A percentile compares a stretch with the other conserved stretches of the same genome.
Evolutionary conservation across 192 early-diverging fungal species (phyloP).

Genomic region (Chytriomyces confervae): DNA sequence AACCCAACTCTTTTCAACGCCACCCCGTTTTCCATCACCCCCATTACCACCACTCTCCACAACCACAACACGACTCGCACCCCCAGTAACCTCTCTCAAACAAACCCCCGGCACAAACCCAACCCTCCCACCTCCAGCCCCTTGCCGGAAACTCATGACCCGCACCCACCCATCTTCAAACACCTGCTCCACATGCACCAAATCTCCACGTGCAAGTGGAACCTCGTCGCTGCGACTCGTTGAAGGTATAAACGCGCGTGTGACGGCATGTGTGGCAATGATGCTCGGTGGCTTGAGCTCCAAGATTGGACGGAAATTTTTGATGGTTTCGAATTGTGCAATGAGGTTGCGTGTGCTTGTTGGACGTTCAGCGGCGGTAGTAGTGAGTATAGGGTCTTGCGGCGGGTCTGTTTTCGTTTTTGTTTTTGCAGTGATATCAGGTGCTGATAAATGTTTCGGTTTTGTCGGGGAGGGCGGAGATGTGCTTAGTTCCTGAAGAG

Average conservation of each 20-base stretch:
- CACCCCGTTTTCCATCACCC: neutral
- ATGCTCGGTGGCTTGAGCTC: neutral
- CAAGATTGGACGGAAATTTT: neutral
- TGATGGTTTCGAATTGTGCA: neutral
- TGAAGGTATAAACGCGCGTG: neutral
- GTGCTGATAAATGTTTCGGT: neutral
- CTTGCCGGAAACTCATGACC: neutral
- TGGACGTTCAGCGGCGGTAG: neutral
- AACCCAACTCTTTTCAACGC: neutral
- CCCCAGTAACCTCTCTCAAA: neutral
- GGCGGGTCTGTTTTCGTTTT: neutral
- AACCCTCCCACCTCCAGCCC: neutral
- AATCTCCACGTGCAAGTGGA: neutral
- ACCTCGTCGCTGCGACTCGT: neutral
- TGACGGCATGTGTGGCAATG: neutral
- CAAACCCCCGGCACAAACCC: neutral
- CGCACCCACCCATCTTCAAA: neutral
- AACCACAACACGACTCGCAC: neutral
- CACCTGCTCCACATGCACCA: slow-evolving; percentile 3
- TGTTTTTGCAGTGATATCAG: neutral
- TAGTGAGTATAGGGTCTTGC: neutral
- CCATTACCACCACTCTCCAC: neutral
- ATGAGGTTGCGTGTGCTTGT: slow-evolving; percentile 13
- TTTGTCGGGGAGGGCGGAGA: neutral
- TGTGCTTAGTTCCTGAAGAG: neutral